Base-by-base conservation (phyloP, 257 asterid species). In the Lycium barbarum region DNA sequence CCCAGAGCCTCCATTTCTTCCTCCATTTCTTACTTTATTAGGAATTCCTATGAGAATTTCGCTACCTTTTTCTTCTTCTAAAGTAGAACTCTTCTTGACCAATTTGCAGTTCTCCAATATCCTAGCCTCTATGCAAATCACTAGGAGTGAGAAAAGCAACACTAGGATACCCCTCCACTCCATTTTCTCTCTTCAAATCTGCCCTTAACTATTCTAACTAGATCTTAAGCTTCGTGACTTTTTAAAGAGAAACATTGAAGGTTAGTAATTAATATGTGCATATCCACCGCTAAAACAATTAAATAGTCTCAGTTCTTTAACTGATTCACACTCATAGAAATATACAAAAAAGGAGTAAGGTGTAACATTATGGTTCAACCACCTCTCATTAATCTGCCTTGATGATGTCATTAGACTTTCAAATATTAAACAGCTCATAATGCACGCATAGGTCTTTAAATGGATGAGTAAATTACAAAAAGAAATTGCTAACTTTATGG, bases 81-180 rank as follows among this genome's bases (percentile, higher is more conserved):
- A 54, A 12, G 15, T 54, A 54, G 59, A 53, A 12, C 68, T 72
- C 20, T 84, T 84, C 18, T 26, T 66, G 6, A 79, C 83, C 14
- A 65, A 84, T 4, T 57, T 84, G 49, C 55, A 84, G 33, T 79
- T 76, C 78, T 84, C 90, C 83, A 88, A 49, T 80, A 86, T 81
- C 85, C 90, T 88, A 4, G 87, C 85, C 84, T 85, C 88, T 13
- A 40, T 86, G 79, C 55, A 59, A 4, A 90, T 87, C 88, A 85
- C 88, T 36, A 85, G 85, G 88, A 91, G 33, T 84, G 85, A 80
- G 71, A 90, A 45, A 82, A 87, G 73, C 55, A 88, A 9, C 71
- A 80, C 84, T 33, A 87, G 9, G 84, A 86, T 53, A 5, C 85
- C 40, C 49, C 67, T 86, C 65, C 82, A 72, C 26, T 36, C 88